Conservation (phyloP, 352 stramenopile genomes). For the Phytophthora colocasiae region DNA sequence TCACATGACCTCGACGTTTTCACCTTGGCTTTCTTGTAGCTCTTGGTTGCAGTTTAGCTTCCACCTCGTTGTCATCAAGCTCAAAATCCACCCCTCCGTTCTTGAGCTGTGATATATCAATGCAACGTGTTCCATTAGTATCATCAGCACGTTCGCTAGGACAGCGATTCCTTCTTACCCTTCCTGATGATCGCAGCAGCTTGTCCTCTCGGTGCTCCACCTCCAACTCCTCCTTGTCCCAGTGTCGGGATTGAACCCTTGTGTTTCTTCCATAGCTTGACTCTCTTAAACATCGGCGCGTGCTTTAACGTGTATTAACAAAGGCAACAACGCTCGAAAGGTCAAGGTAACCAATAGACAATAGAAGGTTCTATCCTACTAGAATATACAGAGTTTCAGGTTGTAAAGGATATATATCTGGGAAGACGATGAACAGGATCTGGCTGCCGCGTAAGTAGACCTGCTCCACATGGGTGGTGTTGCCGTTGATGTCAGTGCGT, state of each 20-base stretch:
- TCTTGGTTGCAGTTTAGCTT: neutral
- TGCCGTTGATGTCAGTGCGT: conserved; percentile 83
- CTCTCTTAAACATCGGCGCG: conserved; percentile 88
- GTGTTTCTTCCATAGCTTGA: conserved; percentile 92
- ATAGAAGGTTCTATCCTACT: conserved; percentile 9
- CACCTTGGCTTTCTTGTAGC: conserved; percentile 5
- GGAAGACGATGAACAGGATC: conserved; percentile 90
- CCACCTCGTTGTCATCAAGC: conserved; percentile 5
- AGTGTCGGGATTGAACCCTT: conserved; percentile 78
- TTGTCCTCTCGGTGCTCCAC: conserved; percentile 69
- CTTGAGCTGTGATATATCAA: conserved; percentile 46
- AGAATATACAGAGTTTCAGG: conserved; percentile 13
- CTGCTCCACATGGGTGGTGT: conserved; percentile 81
- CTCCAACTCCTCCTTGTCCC: conserved; percentile 68
- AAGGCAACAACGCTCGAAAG: conserved; percentile 39
- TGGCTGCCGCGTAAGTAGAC: conserved; percentile 87
- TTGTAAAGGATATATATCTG: conserved; percentile 88
- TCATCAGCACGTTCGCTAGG: conserved; percentile 1
- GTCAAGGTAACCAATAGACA: conserved; percentile 33
- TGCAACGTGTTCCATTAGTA: neutral
- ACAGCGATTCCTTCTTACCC: conserved; percentile 35
- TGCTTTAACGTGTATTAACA: conserved; percentile 76
- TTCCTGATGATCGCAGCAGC: conserved; percentile 85
- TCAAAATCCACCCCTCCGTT: conserved; percentile 58
- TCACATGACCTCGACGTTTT: conserved; percentile 9